These are phyloP conservation scores for Penicillium sp. DNA, from an alignment of 2,329 filamentous ascomycete genomes.

Conservation along the genomic window DNA sequence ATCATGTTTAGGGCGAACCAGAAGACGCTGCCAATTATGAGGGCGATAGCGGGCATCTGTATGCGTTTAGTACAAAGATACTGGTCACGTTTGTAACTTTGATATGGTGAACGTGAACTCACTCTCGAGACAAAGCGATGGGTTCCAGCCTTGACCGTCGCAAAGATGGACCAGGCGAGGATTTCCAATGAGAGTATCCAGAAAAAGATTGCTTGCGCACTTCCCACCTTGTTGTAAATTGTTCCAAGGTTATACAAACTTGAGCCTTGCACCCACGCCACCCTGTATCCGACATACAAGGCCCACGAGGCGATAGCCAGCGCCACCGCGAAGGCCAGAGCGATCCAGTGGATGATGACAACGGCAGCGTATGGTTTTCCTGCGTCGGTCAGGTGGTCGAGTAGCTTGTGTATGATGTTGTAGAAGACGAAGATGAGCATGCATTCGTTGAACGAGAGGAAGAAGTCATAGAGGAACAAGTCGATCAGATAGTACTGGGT, in stretches of 20 bases:
- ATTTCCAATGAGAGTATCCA: slow-evolving; percentile 24
- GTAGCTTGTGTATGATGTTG: slow-evolving; percentile 15
- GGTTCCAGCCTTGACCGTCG: slow-evolving; percentile 13
- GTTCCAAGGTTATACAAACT: not conserved
- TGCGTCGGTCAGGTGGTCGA: slow-evolving; percentile 15
- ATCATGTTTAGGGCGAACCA: slow-evolving; percentile 18
- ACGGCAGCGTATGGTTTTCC: slow-evolving; percentile 16
- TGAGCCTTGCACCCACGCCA: not conserved
- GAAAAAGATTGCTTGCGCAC: slow-evolving; percentile 14
- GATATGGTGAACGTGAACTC: not conserved
- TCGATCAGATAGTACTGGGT: slow-evolving; percentile 21
- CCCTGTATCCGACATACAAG: slow-evolving; percentile 12
- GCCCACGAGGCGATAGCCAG: slow-evolving; percentile 16
- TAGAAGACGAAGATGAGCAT: slow-evolving; percentile 23
- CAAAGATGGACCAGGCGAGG: slow-evolving; percentile 18
- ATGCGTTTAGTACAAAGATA: not conserved
- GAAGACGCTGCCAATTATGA: slow-evolving; percentile 16
- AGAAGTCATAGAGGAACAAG: slow-evolving; percentile 20
- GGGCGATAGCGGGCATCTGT: slow-evolving; percentile 13
- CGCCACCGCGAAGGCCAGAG: slow-evolving; percentile 7
- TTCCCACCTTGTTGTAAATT: slow-evolving; percentile 4
- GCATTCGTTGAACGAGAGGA: slow-evolving; percentile 10
- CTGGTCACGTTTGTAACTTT: not conserved
- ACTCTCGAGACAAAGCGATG: slow-evolving; percentile 18
- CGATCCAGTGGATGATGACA: slow-evolving; percentile 15